phyloP scores from a whole-genome alignment of 805 yeast genomes.

The Lipomyces sp. region DNA sequence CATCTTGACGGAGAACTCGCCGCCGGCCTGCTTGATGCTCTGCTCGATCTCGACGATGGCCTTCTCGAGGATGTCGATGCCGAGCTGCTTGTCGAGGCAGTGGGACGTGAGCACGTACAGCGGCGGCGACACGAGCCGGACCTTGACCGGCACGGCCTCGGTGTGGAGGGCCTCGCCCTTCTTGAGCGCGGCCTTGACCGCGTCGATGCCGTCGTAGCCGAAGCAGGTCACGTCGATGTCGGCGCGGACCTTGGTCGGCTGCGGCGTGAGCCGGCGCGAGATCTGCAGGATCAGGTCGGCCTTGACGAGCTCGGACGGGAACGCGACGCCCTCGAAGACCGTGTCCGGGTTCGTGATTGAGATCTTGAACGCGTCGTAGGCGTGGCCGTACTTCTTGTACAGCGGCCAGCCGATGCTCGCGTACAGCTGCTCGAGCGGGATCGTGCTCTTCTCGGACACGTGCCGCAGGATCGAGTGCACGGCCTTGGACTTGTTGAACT shows the following conservation, averaged over 20 bases:
- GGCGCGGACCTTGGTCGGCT: constrained; percentile 97
- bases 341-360: constrained; percentile 85
- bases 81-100: constrained; percentile 86
- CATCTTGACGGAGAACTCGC: constrained; percentile 89
- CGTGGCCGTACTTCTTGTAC: constrained; percentile 92
- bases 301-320: constrained; percentile 71
- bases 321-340: constrained; percentile 74
- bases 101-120: constrained; percentile 89
- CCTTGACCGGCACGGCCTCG: constrained; percentile 84
- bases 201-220: constrained; percentile 96
- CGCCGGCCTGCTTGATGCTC: constrained; percentile 70
- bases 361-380: constrained; percentile 94
- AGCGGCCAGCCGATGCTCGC: constrained; percentile 95
- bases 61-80: constrained; percentile 70
- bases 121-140: constrained; percentile 96
- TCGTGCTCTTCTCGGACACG: constrained; percentile 93
- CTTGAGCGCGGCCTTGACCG: constrained; percentile 81
- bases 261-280: constrained; percentile 92
- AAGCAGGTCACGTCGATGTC: constrained; percentile 97
- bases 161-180: constrained; percentile 83
- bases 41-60: constrained; percentile 76
- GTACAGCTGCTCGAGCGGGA: constrained; percentile 81
- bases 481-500: constrained; percentile 93
- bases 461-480: constrained; percentile 98
- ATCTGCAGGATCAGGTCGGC: constrained; percentile 85